These are phyloP conservation scores for Plasmodium inui DNA, from an alignment of 169 alveolate species.

Conservation along the genomic window DNA sequence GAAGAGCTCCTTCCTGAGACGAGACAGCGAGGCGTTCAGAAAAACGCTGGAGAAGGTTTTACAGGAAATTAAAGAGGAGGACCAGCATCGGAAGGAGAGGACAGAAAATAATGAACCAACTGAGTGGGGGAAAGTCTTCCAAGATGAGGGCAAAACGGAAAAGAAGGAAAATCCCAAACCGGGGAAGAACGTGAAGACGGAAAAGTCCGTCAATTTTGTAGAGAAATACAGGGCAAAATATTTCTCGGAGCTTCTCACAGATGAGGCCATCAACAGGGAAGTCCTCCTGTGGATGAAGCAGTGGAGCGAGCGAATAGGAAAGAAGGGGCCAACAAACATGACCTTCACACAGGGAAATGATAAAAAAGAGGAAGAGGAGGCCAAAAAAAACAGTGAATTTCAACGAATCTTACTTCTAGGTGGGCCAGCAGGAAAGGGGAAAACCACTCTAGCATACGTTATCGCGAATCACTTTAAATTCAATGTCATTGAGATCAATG, in stretches of 20 bases:
- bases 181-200: neutral
- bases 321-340: neutral
- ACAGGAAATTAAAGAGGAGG: slow-evolving; percentile 39
- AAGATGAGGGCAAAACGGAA: neutral
- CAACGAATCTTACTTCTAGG: slow-evolving; percentile 86
- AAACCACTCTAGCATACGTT: slow-evolving; percentile 92
- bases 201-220: slow-evolving; percentile 17
- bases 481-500: slow-evolving; percentile 95
- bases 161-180: neutral
- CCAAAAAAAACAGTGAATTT: slow-evolving; percentile 54
- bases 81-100: neutral
- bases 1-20: neutral
- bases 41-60: slow-evolving; percentile 14
- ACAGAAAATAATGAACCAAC: neutral
- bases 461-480: slow-evolving; percentile 92
- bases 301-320: slow-evolving; percentile 69
- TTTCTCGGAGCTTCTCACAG: slow-evolving; percentile 83
- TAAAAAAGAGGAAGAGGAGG: slow-evolving; percentile 13
- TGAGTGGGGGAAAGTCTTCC: neutral
- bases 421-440: slow-evolving; percentile 98
- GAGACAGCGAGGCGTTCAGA: slow-evolving; percentile 16
- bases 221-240: slow-evolving; percentile 80
- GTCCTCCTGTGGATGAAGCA: slow-evolving; percentile 77
- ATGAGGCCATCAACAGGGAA: slow-evolving; percentile 81
- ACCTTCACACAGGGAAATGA: neutral